Evolutionary conservation across 495 filamentous ascomycete genomes (phyloP), one percentile per base, ranked within the genome.

Genomic region (Neurospora tetrasperma): DNA sequence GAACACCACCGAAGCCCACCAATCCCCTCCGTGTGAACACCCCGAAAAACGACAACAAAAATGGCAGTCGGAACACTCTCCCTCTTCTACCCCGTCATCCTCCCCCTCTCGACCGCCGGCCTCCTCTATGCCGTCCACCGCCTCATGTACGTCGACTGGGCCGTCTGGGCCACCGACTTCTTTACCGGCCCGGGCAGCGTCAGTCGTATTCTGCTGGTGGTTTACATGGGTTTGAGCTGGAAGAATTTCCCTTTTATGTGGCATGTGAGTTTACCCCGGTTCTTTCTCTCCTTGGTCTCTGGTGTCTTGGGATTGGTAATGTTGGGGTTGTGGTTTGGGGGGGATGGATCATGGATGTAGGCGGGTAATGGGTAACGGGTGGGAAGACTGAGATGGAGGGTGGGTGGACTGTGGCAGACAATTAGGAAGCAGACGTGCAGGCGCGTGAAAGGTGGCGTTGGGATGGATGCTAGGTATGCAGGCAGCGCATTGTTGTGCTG

Each of bases 161-260:
- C 70, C 8, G 72, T 59, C 0, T 59, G 80, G 40, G 42, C 86
- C 16, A 72, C 75, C 59, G 74, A 80, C n/a, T 86, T 84, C 74
- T 78, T 88, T 75, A 86, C 82, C 0, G 86, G 85, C 0, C 86
- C 86, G 0, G 85, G 85, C 2, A 81, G 83, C 42, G 84, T 80
- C 0, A 84, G 81, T 38, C 81, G 86, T 3, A 82, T 86, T 62
- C 69, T 89, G 11, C 83, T 85, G 31, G 71, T 90, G 5, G 20
- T 88, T 6, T 81, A 91, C 20, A 80, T 88, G 6, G 75, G 90
- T 1, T 74, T 85, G 12, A 92, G 93, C 77, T 82, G 90, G 84
- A 94, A 94, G 85, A 91, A 84, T 73, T 69, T 93, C n/a, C 92
- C 92, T 0, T 80, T 90, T n/a, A 85, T 87, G 14, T 94, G 92